These are phyloP conservation scores for Lactarius deliciosus DNA, from an alignment of 768 basidiomycete genomes.

Conservation along the genomic window DNA sequence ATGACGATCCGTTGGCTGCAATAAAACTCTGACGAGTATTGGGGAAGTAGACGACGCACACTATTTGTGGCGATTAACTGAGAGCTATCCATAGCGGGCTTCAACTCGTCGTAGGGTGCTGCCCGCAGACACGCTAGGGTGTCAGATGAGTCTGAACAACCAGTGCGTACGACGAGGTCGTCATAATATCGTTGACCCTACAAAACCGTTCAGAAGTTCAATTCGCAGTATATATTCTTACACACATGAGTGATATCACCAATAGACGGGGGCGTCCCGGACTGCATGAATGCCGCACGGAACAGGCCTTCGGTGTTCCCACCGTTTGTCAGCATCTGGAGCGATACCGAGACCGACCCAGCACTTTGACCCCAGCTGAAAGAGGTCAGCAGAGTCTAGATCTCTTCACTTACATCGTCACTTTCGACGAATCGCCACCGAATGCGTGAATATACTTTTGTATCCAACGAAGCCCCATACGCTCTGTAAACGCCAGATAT, in stretches of 20 bases:
- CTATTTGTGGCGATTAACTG: constrained; percentile 36
- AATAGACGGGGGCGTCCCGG: constrained; percentile 38
- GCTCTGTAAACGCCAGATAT: too few relatives aligned
- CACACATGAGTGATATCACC: constrained; percentile 35
- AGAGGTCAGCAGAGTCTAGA: not conserved
- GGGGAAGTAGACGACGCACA: constrained; percentile 23
- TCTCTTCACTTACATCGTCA: constrained; percentile 47
- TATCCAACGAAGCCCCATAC: too few relatives aligned
- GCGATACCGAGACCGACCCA: constrained; percentile 47
- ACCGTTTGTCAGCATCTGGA: constrained; percentile 44
- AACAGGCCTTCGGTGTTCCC: constrained; percentile 41
- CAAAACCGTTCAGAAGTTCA: not conserved
- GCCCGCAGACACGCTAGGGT: constrained; percentile 45
- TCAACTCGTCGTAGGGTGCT: constrained; percentile 36
- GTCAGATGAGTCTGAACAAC: constrained; percentile 40
- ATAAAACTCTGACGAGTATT: not conserved
- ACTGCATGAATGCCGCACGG: constrained; percentile 46
- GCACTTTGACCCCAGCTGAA: constrained; percentile 52
- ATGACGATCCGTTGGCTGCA: not conserved
- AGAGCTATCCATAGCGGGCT: constrained; percentile 32
- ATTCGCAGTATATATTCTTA: constrained; percentile 34
- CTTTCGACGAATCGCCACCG: constrained; percentile 61
- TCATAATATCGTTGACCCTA: constrained; percentile 42
- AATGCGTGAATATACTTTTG: constrained; percentile 49
- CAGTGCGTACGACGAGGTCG: constrained; percentile 39